These are phyloP conservation scores for Mucor irregularis DNA, from an alignment of 371 early-diverging fungal species.

Conservation along the genomic window DNA sequence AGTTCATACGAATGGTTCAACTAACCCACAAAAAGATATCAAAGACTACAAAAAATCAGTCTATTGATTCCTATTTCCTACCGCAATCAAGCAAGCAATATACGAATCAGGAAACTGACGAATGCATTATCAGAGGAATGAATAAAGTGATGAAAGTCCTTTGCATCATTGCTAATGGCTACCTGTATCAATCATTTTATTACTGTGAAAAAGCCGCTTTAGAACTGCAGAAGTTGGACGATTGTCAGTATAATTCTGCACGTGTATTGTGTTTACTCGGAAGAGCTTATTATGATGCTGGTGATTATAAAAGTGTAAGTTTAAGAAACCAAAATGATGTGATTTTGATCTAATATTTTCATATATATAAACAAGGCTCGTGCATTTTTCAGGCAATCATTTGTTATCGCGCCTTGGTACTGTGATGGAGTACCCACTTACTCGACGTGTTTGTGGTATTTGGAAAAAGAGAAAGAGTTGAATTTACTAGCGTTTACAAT, in stretches of 20 bases:
- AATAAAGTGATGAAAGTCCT: conserved; percentile 32
- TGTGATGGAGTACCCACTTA: conserved; percentile 42
- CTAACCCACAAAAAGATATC: background rate
- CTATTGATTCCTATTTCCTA: background rate
- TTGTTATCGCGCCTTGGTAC: conserved; percentile 43
- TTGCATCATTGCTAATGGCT: conserved; percentile 32
- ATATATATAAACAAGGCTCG: conserved; percentile 16
- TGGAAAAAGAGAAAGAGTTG: conserved; percentile 38
- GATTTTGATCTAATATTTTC: too few species aligned
- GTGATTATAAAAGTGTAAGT: conserved; percentile 26
- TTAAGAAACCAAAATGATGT: too few species aligned
- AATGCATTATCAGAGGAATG: conserved; percentile 28
- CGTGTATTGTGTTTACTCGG: conserved; percentile 37
- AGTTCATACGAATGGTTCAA: too few species aligned
- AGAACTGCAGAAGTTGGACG: conserved; percentile 36
- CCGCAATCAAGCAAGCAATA: background rate
- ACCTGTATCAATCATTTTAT: conserved; percentile 34
- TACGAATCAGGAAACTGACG: background rate
- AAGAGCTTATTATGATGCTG: conserved; percentile 40
- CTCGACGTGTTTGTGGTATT: conserved; percentile 46
- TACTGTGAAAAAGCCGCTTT: conserved; percentile 29
- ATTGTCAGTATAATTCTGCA: conserved; percentile 43
- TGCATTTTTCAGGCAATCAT: conserved; percentile 38
- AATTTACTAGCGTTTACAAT: conserved; percentile 43
- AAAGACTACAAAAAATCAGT: background rate